Evolutionary conservation across 768 basidiomycete genomes (phyloP).

Genomic region (Boletus rubescentipes): DNA sequence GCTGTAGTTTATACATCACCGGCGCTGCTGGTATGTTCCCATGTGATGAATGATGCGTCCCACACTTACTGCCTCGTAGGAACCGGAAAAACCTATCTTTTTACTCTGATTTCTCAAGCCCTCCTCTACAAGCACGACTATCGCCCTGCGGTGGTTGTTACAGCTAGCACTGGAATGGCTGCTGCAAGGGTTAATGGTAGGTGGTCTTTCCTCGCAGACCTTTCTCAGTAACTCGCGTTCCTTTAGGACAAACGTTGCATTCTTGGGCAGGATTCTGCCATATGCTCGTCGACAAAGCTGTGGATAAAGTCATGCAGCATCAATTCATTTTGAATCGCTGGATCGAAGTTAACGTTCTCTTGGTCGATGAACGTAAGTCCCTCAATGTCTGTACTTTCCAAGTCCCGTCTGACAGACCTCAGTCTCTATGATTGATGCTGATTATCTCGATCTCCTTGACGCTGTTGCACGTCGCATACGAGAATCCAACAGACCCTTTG

Average conservation of each 20-base stretch:
- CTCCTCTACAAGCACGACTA: background rate
- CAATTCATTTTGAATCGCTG: background rate
- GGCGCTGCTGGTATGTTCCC: background rate
- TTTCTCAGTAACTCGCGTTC: too few species aligned
- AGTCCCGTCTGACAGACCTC: too few species aligned
- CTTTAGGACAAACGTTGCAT: background rate
- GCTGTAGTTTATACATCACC: background rate
- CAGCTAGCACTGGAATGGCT: slow-evolving; percentile 1
- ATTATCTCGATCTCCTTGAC: background rate
- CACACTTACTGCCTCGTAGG: background rate
- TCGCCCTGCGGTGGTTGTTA: background rate
- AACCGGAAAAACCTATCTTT: background rate
- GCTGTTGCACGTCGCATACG: background rate
- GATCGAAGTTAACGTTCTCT: background rate
- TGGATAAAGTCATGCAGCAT: background rate
- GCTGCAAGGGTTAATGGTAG: background rate
- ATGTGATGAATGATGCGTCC: background rate
- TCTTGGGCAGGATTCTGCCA: slow-evolving; percentile 1
- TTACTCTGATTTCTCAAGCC: background rate
- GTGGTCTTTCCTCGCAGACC: too few species aligned
- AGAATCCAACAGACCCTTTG: background rate
- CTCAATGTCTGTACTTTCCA: background rate
- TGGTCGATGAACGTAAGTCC: background rate
- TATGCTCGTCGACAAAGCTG: background rate
- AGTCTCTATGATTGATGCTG: background rate